These are phyloP conservation scores for Aspergillus sp. DNA, from an alignment of 2,329 filamentous ascomycete species.

Conservation along the genomic window DNA sequence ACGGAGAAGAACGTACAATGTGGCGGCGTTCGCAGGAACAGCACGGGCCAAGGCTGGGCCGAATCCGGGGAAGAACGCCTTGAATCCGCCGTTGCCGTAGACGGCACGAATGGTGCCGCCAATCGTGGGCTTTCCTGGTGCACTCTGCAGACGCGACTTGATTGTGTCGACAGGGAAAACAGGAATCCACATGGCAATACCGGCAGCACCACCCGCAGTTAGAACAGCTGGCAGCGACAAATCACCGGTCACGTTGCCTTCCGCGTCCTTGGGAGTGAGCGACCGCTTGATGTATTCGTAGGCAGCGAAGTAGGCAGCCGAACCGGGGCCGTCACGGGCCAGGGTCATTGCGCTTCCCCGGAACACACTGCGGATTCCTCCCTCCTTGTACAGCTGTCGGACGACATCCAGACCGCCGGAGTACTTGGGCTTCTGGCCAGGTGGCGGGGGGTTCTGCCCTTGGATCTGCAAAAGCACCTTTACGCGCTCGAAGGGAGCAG, in stretches of 20 bases:
- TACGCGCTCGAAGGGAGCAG: constrained; percentile 97
- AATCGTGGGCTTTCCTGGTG: constrained; percentile 79
- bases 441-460: constrained; percentile 12
- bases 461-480: constrained; percentile 89
- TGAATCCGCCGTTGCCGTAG: constrained; percentile 79
- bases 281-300: constrained; percentile 93
- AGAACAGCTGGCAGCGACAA: constrained; percentile 81
- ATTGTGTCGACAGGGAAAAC: constrained; percentile 97
- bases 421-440: constrained; percentile 89
- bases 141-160: constrained; percentile 90
- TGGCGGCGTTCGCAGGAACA: constrained; percentile 94
- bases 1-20: constrained; percentile 59
- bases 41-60: constrained; percentile 89
- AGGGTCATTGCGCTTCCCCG: constrained; percentile 87
- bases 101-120: constrained; percentile 76
- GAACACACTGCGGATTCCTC: constrained; percentile 88
- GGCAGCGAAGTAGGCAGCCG: constrained; percentile 92
- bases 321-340: constrained; percentile 88
- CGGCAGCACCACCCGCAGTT: constrained; percentile 82
- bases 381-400: constrained; percentile 86
- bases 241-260: constrained; percentile 71
- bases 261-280: constrained; percentile 78
- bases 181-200: constrained; percentile 98
- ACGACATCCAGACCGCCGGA: constrained; percentile 85
- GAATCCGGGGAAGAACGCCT: constrained; percentile 96